These are phyloP conservation scores for Pythium dissimile DNA, from an alignment of 352 stramenopile species.

Conservation along the genomic window DNA sequence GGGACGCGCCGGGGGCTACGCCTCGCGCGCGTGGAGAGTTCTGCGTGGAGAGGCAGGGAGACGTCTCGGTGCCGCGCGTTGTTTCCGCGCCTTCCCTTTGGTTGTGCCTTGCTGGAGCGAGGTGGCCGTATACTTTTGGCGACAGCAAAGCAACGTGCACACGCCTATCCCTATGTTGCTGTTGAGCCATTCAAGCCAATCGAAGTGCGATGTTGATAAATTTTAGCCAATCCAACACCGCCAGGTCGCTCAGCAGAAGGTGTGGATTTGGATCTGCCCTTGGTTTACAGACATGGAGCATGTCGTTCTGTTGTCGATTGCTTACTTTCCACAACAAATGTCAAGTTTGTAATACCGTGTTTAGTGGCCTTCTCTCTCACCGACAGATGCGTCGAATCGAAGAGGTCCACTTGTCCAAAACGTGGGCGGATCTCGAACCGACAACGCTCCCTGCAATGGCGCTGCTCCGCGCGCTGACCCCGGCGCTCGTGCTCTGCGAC, in stretches of 20 bases:
- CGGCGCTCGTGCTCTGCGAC: conserved; percentile 59
- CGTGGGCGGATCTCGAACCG: background rate
- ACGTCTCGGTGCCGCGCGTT: too few relatives aligned
- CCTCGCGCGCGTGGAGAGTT: too few relatives aligned
- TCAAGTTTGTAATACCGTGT: conserved; percentile 14
- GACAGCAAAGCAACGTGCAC: background rate
- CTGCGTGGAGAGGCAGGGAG: too few relatives aligned
- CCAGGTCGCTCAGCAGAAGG: background rate
- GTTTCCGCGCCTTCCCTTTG: conserved; percentile 12
- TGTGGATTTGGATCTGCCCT: background rate
- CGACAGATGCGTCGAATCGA: background rate
- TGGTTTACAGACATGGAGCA: conserved; percentile 2
- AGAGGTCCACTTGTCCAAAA: background rate
- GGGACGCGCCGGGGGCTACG: background rate
- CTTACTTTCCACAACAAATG: background rate
- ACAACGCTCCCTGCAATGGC: conserved; percentile 18
- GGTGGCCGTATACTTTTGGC: conserved; percentile 17
- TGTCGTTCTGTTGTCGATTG: conserved; percentile 7
- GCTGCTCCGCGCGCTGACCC: conserved; percentile 43
- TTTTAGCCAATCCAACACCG: conserved; percentile 4
- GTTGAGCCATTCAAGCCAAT: conserved; percentile 8
- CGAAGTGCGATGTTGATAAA: background rate
- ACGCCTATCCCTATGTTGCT: background rate
- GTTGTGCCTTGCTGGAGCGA: too few relatives aligned
- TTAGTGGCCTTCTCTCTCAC: conserved; percentile 3